Evolutionary conservation across 1,284 basidiomycete genomes (phyloP), one percentile per base, ranked within the genome.

Genomic region (Porphyrellus sp.): DNA sequence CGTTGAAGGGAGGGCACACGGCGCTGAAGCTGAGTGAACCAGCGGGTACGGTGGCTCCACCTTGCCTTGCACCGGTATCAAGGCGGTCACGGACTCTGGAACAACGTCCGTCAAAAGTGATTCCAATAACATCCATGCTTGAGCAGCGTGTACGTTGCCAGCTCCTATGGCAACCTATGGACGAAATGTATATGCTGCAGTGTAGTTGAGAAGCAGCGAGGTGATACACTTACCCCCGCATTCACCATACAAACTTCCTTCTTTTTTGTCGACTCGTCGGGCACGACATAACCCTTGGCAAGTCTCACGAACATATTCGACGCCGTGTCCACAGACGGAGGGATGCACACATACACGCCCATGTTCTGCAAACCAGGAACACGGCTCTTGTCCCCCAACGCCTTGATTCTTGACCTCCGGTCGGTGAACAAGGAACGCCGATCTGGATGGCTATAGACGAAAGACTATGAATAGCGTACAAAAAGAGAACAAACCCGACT

Each of bases 61-160:
- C 49, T 61, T 54, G 38, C 70, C 60, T 6, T 60, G 60, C 0
- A 64, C 64, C 18, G 64, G 62, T 5, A 70, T 60, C 6, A 68
- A 65, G 35, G 67, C 24, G 3, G n/a, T 30, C 5, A 67, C 25
- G 9, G 52, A 66, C 20, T 63, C 59, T 8, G 77, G 76, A 8
- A 77, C 58, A 33, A 81, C 59, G 43, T 84, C 74, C 0, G 70
- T 74, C 20, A 91, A 70, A 2, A 86, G 73, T 7, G 80, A 79
- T 15, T 75, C 76, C 13, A 93, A 68, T 8, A 91, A 71, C 15
- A 81, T 60, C 91, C 91, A 93, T 2, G 79, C 75, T 59, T 89
- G 82, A 0, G 84, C 84, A 5, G 82, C 80, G 16, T 81, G 76
- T n/a, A 75, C 64, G 59, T 82, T 77, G 20, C 82, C 83, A 21